Evolutionary conservation across 441 rosid genomes (phyloP), one percentile per base, ranked within the genome.

Genomic region (Erysimum cheiri): DNA sequence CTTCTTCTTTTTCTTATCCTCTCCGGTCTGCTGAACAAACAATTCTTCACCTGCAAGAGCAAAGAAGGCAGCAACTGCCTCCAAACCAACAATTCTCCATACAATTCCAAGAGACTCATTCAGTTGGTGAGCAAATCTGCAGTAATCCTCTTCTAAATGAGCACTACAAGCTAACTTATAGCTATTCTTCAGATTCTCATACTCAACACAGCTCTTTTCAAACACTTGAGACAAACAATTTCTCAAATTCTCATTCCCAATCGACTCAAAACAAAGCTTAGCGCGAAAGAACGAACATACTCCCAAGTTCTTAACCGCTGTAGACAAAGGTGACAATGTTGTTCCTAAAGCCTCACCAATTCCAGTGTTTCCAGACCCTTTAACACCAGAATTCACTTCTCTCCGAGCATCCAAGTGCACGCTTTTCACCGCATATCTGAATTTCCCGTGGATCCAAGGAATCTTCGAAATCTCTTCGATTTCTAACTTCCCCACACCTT

Each of bases 81-180:
- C 98, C 92, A 95, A 88, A 2, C 80, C 85, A 70, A 93, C 88
- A 61, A 86, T 84, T 52, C 76, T 87, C 90, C 88, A 87, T 22
- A 84, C 91, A 71, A 60, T 56, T 8, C 77, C 85, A 41, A 87
- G 60, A 68, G 81, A 77, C 32, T 36, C 65, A 67, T 80, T 77
- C 69, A 87, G 82, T 47, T 77, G 75, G 3, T 85, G 92, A 64
- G 80, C 85, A 76, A 89, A 83, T 19, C 56, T 80, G 43, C 67
- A 72, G 60, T 77, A 74, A 69, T 93, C 83, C 60, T 78, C 77
- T 31, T 73, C 87, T 29, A 69, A 39, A 12, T 55, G 57, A 0
- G 85, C 83, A 64, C 78, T 77, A 61, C 19, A 35, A 12, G 81
- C 81, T 69, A 67, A 26, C 83, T 63, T 86, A 48, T 60, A 47